Percentiles rank a stretch among this genome's conserved stretches.
Conservation (phyloP, 1,139 yeast genomes). For the Pneumocystis murina region DNA sequence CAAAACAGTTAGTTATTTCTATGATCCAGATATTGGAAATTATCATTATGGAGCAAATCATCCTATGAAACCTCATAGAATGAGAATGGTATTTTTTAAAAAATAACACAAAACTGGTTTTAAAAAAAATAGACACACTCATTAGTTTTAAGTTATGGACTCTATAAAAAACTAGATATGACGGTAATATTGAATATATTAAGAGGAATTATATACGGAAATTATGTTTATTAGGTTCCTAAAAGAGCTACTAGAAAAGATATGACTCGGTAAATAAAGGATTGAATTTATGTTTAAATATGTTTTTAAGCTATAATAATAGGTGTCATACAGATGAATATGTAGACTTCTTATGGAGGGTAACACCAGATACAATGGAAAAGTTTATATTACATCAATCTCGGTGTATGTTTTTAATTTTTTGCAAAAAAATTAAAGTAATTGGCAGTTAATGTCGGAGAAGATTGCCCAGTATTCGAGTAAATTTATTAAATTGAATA, state of each 20-base stretch:
- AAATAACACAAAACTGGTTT: not conserved
- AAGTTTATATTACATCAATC: conserved; percentile 5
- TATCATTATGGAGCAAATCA: conserved; percentile 96
- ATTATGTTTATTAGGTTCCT: not conserved
- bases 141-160: conserved; percentile 85
- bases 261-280: conserved; percentile 3
- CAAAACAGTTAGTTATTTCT: not conserved
- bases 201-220: too few species aligned
- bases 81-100: conserved; percentile 61
- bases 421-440: not conserved
- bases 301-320: not conserved
- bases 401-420: conserved; percentile 2
- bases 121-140: conserved; percentile 35
- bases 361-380: conserved; percentile 9
- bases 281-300: not conserved
- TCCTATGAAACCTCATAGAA: conserved; percentile 96
- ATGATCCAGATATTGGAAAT: conserved; percentile 69
- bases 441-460: conserved; percentile 7
- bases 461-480: conserved; percentile 9
- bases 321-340: conserved; percentile 8
- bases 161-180: conserved; percentile 89
- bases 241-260: conserved; percentile 5
- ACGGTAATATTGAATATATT: conserved; percentile 29
- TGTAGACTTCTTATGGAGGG: conserved; percentile 9
- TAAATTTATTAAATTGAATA: not conserved